phyloP scores from a whole-genome alignment of 805 yeast species.

The Zygosaccharomyces lentus region DNA sequence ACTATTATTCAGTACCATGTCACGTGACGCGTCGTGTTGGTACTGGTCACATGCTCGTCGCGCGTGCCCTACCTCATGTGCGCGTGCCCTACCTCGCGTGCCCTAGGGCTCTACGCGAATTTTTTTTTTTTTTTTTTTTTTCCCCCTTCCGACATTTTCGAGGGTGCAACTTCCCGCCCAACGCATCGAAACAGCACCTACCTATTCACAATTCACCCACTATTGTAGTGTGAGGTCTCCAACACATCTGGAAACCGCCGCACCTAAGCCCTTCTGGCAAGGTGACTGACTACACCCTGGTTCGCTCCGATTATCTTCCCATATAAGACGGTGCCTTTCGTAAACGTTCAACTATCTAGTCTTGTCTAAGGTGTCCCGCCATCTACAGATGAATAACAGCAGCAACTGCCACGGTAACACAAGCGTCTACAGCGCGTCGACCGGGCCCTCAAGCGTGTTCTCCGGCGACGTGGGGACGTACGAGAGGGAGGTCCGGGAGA shows the following conservation, averaged over 20 bases:
- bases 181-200: not conserved
- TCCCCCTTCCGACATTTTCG: not conserved
- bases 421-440: conserved; percentile 4
- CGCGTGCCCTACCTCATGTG: not conserved
- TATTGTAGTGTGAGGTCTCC: not conserved
- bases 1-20: no score
- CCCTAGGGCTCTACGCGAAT: not conserved
- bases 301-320: not conserved
- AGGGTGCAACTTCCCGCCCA: not conserved
- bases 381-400: not conserved
- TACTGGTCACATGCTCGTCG: no score
- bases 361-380: not conserved
- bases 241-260: not conserved
- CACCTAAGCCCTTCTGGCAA: conserved; percentile 2
- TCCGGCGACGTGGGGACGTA: conserved; percentile 26
- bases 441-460: conserved; percentile 28
- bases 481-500: conserved; percentile 27
- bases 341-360: not conserved
- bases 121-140: not conserved
- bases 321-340: conserved; percentile 4
- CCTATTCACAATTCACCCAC: not conserved
- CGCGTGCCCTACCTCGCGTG: not conserved
- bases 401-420: not conserved
- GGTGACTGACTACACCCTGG: conserved; percentile 7
- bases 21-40: no score